Evolutionary conservation across 352 stramenopile species (phyloP), one percentile per base, ranked within the genome.

Genomic region (Plasmopara muralis): DNA sequence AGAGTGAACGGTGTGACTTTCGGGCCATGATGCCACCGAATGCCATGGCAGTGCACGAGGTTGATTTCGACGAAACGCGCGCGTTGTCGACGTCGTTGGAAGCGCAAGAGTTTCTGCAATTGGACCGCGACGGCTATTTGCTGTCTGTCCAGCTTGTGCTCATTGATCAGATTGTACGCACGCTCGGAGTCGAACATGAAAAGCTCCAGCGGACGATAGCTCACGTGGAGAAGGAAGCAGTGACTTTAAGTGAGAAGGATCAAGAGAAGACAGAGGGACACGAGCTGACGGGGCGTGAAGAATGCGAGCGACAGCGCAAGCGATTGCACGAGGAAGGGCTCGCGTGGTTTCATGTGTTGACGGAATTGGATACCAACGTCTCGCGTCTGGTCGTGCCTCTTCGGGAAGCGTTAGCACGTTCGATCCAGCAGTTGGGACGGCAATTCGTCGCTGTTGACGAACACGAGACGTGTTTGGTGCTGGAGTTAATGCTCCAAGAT

Each of bases 401-500:
- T n/a, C 79, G 83, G 6, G 84, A 94, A 62, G 76, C 83, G 25
- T 53, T 94, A 10, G 93, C 77, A 77, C 61, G 82, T 25, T 83
- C 76, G 5, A 93, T 94, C 49, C 89, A 93, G 52, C 74, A 89
- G 35, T 62, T 94, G 9, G 84, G 84, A 20, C 53, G 79, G 37
- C 73, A 61, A 8, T 94, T 94, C 59, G 82, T 94, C 14, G 87
- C 77, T 18, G 66, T 92, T 7, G 82, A 94, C 47, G 81, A 90
- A 39, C 72, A 80, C 0, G 84, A 94, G 49, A 94, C 84, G 7
- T 89, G 71, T 55, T 85, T 75, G 13, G 41, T 94, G 29, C 51
- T 94, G 25, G 73, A 90, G 45, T 64, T 94, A 2, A 93, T 94
- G 84, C 68, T 94, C 0, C 80, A 94, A 46, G 84, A 94, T 28